A percentile compares a stretch with the other conserved stretches of the same genome.
These are phyloP conservation scores for Epichloe glyceriae DNA, from an alignment of 2,329 filamentous ascomycete genomes.

Conservation along the genomic window DNA sequence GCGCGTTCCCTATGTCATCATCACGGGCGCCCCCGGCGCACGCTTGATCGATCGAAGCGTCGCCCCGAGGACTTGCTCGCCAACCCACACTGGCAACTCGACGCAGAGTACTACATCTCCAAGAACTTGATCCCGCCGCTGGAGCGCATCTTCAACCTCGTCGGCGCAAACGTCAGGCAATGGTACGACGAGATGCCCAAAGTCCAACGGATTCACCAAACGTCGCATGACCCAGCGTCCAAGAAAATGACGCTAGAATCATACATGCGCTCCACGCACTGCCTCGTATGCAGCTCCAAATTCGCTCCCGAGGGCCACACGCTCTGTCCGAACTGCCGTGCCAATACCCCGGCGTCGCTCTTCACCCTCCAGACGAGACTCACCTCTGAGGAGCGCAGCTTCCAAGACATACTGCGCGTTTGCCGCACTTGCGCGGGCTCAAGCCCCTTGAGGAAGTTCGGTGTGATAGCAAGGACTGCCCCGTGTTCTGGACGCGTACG, in stretches of 20 bases:
- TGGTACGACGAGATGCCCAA: constrained; percentile 99
- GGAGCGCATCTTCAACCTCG: constrained; percentile 91
- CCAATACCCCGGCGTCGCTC: constrained; percentile 45
- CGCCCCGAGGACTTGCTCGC: constrained; percentile 65
- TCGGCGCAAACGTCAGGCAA: constrained; percentile 75
- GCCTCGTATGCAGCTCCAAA: constrained; percentile 51
- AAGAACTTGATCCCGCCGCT: constrained; percentile 93
- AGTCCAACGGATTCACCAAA: constrained; percentile 52
- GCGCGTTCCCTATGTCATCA: constrained; percentile 85
- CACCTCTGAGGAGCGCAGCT: constrained; percentile 48
- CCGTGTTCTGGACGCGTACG: constrained; percentile 72
- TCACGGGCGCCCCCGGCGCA: constrained; percentile 76
- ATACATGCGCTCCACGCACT: constrained; percentile 76
- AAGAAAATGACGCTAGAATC: constrained; percentile 71
- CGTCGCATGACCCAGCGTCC: constrained; percentile 16
- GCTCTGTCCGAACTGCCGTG: constrained; percentile 47
- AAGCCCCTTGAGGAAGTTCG: constrained; percentile 60
- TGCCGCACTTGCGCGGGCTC: constrained; percentile 72
- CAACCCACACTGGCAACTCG: constrained; percentile 66
- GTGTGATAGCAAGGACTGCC: constrained; percentile 86
- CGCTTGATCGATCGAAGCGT: constrained; percentile 83
- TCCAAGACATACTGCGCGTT: constrained; percentile 51
- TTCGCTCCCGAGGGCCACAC: constrained; percentile 18
- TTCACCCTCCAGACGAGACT: constrained; percentile 50
- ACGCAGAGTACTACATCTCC: constrained; percentile 91